Evolutionary conservation across 2,329 filamentous ascomycete genomes (phyloP).

Genomic region (Alternaria metachromatica): DNA sequence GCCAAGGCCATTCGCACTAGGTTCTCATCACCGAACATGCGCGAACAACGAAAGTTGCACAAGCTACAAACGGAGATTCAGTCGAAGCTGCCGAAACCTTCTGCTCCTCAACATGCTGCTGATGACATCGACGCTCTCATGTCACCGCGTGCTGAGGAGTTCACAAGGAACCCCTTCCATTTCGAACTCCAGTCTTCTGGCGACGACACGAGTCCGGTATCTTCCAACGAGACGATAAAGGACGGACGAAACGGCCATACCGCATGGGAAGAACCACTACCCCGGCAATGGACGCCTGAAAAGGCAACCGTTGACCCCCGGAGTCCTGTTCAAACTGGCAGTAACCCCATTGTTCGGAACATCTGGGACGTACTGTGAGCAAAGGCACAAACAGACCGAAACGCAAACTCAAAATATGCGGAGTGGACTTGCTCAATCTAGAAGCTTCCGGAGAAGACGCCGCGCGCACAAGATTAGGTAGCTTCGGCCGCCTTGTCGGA

Average conservation of each 20-base stretch:
- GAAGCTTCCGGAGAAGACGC: neutral
- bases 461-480: constrained; percentile 1
- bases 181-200: constrained; percentile 35
- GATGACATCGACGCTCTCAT: constrained; percentile 63
- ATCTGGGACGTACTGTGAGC: constrained; percentile 77
- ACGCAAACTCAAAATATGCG: neutral
- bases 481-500: constrained; percentile 7
- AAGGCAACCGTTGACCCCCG: constrained; percentile 70
- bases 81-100: constrained; percentile 40
- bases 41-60: constrained; percentile 47
- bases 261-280: constrained; percentile 32
- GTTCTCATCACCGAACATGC: constrained; percentile 50
- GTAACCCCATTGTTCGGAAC: constrained; percentile 76
- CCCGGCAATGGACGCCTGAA: constrained; percentile 58
- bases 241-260: constrained; percentile 35
- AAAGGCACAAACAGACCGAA: neutral
- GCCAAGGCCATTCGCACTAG: constrained; percentile 41
- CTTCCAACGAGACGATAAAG: constrained; percentile 42
- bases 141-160: constrained; percentile 75
- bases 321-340: constrained; percentile 76
- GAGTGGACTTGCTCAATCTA: neutral
- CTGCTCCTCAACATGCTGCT: constrained; percentile 34
- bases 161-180: constrained; percentile 63
- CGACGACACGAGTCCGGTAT: constrained; percentile 39
- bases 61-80: constrained; percentile 51